Percentiles rank a stretch among this genome's conserved stretches.
These are phyloP conservation scores for Arabidopsis thaliana DNA, from an alignment of 345 rosid species.

Conservation along the genomic window TAIR10.1 NC_003075.7:14676501-14677000, in stretches of 20 bases:
- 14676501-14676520: constrained; percentile 13
- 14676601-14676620: constrained; percentile 40
- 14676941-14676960: background rate
- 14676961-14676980: constrained; percentile 5
- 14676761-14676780: background rate
- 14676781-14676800: background rate
- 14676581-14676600: constrained; percentile 44
- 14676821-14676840: background rate
- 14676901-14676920: background rate
- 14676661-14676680: constrained; percentile 6
- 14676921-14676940: background rate
- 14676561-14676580: constrained; percentile 33
- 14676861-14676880: background rate
- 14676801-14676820: too few relatives aligned
- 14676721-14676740: constrained; percentile 29
- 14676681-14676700: constrained; percentile 17
- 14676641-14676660: constrained; percentile 23
- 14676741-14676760: constrained; percentile 28
- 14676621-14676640: background rate
- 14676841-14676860: background rate
- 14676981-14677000: constrained; percentile 6
- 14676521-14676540: constrained; percentile 32
- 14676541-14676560: constrained; percentile 39
- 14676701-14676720: constrained; percentile 32
- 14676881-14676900: background rate